Percentiles rank a stretch among this genome's conserved stretches.
phyloP scores from a whole-genome alignment of 345 rosid species.

The Turnera subulata region DNA sequence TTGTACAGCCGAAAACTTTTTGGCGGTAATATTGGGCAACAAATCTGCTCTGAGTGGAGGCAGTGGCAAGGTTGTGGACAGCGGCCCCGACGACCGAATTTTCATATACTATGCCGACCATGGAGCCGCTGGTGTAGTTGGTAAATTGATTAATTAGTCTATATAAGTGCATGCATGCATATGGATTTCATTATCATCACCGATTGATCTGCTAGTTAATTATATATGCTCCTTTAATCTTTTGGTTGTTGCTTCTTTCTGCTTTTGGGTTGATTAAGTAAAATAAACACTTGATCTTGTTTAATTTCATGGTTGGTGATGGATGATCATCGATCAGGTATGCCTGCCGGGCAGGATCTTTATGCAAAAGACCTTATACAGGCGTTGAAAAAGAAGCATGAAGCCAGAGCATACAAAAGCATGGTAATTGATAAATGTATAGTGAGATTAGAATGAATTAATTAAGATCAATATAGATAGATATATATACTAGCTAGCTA shows the following conservation, averaged over 20 bases:
- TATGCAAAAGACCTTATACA: constrained; percentile 42
- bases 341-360: constrained; percentile 31
- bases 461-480: no score
- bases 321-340: constrained; percentile 18
- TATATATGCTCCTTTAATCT: no score
- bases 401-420: constrained; percentile 34
- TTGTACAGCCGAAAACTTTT: constrained; percentile 41
- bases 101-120: constrained; percentile 66
- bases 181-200: no score
- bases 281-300: no score
- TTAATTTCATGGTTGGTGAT: no score
- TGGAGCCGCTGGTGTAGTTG: constrained; percentile 45
- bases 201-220: no score
- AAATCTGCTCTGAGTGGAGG: constrained; percentile 52
- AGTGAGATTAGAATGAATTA: no score
- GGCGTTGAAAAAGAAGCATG: constrained; percentile 46
- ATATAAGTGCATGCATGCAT: not conserved
- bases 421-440: constrained; percentile 36
- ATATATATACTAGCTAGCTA: no score
- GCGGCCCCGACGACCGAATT: constrained; percentile 48
- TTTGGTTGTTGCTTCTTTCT: no score
- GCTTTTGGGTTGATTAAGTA: no score
- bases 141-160: constrained; percentile 21
- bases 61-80: constrained; percentile 56
- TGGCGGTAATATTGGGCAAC: constrained; percentile 52